These are phyloP conservation scores for Alternaria dauci DNA, from an alignment of 2,329 filamentous ascomycete species.

Conservation along the genomic window DNA sequence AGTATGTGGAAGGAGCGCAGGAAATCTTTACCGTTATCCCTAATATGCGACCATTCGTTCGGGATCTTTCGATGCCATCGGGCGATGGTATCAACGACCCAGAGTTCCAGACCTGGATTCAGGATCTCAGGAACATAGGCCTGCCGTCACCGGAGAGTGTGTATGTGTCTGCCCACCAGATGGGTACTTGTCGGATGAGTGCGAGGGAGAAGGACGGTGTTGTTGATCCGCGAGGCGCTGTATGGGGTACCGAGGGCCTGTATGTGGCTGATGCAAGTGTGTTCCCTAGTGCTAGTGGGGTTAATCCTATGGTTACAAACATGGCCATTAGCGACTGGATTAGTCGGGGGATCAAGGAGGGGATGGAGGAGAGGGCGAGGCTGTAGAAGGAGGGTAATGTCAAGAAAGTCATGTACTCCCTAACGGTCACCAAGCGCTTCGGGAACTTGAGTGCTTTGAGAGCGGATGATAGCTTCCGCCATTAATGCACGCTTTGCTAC, in stretches of 20 bases:
- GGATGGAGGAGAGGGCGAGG: conserved; percentile 32
- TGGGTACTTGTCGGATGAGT: conserved; percentile 80
- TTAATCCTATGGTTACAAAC: conserved; percentile 82
- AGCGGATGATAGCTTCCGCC: too few species aligned
- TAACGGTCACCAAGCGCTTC: too few species aligned
- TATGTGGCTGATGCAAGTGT: conserved; percentile 79
- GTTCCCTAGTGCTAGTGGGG: conserved; percentile 78
- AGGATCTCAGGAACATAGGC: conserved; percentile 59
- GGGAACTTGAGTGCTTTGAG: too few species aligned
- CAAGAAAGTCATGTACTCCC: neutral
- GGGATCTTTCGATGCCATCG: conserved; percentile 37
- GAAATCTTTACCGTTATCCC: conserved; percentile 76
- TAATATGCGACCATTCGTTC: conserved; percentile 70
- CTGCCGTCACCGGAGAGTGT: conserved; percentile 60
- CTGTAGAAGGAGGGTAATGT: conserved; percentile 14
- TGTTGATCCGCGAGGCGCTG: conserved; percentile 53
- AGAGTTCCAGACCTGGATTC: conserved; percentile 69
- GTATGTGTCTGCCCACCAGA: conserved; percentile 81
- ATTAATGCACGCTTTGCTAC: neutral
- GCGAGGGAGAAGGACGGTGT: conserved; percentile 53
- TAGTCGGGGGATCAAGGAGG: conserved; percentile 39
- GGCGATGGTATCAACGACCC: conserved; percentile 64
- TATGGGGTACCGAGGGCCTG: conserved; percentile 72
- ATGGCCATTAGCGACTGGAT: conserved; percentile 63
- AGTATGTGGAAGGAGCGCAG: conserved; percentile 78